Base-by-base conservation (phyloP, 2,329 filamentous ascomycete species). In the Arthrobotrys megalospora region DNA sequence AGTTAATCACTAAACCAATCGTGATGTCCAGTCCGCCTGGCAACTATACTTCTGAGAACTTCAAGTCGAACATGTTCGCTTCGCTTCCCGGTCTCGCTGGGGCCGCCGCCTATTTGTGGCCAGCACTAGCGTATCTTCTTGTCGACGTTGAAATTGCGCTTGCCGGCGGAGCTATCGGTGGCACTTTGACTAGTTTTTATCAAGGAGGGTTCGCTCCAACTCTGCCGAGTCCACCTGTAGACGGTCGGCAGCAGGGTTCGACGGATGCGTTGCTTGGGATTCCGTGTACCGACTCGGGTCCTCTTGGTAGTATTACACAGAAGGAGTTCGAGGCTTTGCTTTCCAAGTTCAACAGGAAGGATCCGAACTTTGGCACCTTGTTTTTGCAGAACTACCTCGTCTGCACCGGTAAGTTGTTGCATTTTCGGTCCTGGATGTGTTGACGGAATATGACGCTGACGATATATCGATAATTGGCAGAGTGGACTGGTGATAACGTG, bases 321-420 rank as follows among this genome's bases (percentile, higher is more conserved):
- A 65, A 76, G 55, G 64, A 76, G 8, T 76, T 76, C 24, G 72
- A 76, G 16, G 14, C 64, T 12, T 41, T 64, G 7, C 41, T 76
- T n/a, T 69, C 65, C 6, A 63, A 62, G 36, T 76, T 64, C 38
- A 76, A 66, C 19, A 36, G 64, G 38, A 76, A 69, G 36, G 72
- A 76, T 50, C 72, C 72, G 6, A 52, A 69, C 36, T 76, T 76
- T 45, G 72, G 72, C 7, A 76, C 72, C 14, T 16, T 52, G 14
- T 76, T 76, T 28, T 60, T 76, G n/a, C 72, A 76, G 47, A 66
- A 76, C 16, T 76, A 69, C 36, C 64, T 76, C 6, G 65, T 66
- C 12, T 76, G 72, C 32, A 69, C 45, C 32, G 72, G 72, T 76
- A 65, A 41, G 71, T 63, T 73, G 69, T 73, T 66, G 63, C n/a